phyloP scores from a whole-genome alignment of 1,284 basidiomycete species.

The Trichosporon sp. region DNA sequence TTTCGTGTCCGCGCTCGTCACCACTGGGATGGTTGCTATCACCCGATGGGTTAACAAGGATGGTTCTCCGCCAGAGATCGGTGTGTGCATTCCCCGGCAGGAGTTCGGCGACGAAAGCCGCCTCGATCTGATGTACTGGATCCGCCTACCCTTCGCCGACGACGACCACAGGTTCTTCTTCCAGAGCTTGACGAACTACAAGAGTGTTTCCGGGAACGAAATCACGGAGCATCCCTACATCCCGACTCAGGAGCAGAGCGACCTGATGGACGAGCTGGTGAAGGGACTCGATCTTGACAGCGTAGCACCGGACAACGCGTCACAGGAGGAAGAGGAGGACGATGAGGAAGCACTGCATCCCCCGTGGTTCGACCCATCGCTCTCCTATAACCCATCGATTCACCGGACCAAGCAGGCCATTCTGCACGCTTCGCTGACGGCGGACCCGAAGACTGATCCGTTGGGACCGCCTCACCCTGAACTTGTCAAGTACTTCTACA shows the following conservation, averaged over 20 bases:
- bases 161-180: conserved; percentile 85
- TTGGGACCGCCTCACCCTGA: conserved; percentile 80
- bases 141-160: conserved; percentile 89
- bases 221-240: conserved; percentile 73
- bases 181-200: conserved; percentile 69
- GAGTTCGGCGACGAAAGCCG: conserved; percentile 55
- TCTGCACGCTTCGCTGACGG: conserved; percentile 74
- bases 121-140: conserved; percentile 76
- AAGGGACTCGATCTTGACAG: conserved; percentile 80
- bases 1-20: conserved; percentile 73
- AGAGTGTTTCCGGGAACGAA: conserved; percentile 69
- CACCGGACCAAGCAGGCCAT: conserved; percentile 90
- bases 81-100: conserved; percentile 61
- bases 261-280: conserved; percentile 80
- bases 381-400: conserved; percentile 82
- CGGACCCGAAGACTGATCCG: conserved; percentile 66
- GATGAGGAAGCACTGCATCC: conserved; percentile 35
- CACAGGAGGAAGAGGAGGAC: conserved; percentile 49
- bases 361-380: conserved; percentile 68
- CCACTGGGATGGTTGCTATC: conserved; percentile 65
- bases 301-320: conserved; percentile 59
- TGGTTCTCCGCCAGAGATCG: conserved; percentile 76
- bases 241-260: conserved; percentile 71
- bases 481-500: conserved; percentile 73
- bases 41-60: conserved; percentile 73